These are phyloP conservation scores for Taxillus chinensis DNA, from an alignment of 164 flowering plant species.

Conservation along the genomic window DNA sequence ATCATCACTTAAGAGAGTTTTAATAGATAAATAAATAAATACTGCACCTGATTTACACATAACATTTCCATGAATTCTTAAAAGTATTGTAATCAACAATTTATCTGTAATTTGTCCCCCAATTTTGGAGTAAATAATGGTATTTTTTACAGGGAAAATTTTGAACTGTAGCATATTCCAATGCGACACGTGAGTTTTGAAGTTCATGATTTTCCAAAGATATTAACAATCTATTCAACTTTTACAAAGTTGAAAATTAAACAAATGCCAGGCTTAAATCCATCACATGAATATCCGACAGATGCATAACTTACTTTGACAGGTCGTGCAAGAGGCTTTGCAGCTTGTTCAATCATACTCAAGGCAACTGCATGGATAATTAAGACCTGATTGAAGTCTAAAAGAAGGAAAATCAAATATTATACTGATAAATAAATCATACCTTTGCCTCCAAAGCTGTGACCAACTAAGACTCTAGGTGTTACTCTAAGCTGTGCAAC, in stretches of 20 bases:
- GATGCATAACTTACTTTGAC: conserved; percentile 50
- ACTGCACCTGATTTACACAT: too few relatives aligned
- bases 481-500: conserved; percentile 67
- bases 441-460: conserved; percentile 99
- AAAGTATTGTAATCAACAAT: too few relatives aligned
- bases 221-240: neutral
- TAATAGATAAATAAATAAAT: too few relatives aligned
- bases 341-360: conserved; percentile 98
- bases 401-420: neutral
- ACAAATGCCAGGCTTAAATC: neutral
- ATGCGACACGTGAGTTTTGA: too few relatives aligned
- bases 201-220: too few relatives aligned
- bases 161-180: too few relatives aligned
- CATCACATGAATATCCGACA: neutral
- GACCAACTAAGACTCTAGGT: conserved; percentile 86
- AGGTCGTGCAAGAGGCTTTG: conserved; percentile 95
- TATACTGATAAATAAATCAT: conserved; percentile 8
- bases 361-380: conserved; percentile 57
- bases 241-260: neutral
- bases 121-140: too few relatives aligned
- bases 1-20: too few relatives aligned
- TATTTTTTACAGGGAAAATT: too few relatives aligned
- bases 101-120: too few relatives aligned
- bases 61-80: too few relatives aligned
- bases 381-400: neutral